These are phyloP conservation scores for Emiliania huxleyi DNA, from an alignment of 78 protist genomes.

Conservation along the genomic window DNA sequence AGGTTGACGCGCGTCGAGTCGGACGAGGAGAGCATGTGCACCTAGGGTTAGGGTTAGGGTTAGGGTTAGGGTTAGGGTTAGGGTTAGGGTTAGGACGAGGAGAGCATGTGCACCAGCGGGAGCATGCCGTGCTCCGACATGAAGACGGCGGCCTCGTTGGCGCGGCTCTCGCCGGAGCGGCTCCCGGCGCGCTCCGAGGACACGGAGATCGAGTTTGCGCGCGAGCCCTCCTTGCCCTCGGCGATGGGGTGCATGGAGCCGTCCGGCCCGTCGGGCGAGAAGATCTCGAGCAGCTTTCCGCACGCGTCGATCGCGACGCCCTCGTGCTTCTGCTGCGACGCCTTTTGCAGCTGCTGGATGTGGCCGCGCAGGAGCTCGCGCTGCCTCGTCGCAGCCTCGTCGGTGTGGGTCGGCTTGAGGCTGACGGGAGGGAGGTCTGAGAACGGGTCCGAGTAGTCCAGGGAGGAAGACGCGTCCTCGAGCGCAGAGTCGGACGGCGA, in stretches of 20 bases:
- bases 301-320: not conserved
- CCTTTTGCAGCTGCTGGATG: not conserved
- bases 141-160: not conserved
- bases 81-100: too few relatives aligned
- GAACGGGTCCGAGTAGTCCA: not conserved
- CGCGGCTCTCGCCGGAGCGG: not conserved
- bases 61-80: too few relatives aligned
- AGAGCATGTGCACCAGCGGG: not conserved
- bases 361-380: not conserved
- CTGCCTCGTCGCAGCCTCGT: not conserved
- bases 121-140: not conserved
- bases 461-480: not conserved
- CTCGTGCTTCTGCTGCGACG: not conserved
- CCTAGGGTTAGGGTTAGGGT: too few relatives aligned
- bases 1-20: not conserved
- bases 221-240: not conserved
- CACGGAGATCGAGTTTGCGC: not conserved
- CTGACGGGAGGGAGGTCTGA: not conserved
- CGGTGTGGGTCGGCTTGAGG: not conserved
- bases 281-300: not conserved
- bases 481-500: not conserved
- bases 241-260: not conserved
- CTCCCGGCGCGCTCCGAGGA: not conserved
- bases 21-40: conserved; percentile 64
- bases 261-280: not conserved